Base-by-base conservation (phyloP, 2,329 filamentous ascomycete genomes). In the Hymenoscyphus albidus region DNA sequence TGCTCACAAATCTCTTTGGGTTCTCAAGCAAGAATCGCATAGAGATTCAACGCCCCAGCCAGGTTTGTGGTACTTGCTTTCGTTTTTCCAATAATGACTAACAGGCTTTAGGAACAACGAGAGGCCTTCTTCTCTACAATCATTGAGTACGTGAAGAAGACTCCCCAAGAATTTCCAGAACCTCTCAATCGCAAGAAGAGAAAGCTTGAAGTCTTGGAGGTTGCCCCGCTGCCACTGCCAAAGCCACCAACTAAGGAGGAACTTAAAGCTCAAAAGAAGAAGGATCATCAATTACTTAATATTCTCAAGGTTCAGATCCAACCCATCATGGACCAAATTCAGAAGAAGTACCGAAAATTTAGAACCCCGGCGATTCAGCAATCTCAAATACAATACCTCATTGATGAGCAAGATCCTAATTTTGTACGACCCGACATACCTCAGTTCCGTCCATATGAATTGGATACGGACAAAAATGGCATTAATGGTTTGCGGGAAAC, bases 261-360 rank as follows among this genome's bases (percentile, higher is more conserved):
- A 73, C 83, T 91, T 65, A 93, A 92, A 74, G 86, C 85, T 2
- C 87, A 94, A 75, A 90, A 90, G 77, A 90, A 92, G 77, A 86
- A 86, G 67, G 96, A 99, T 74, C 88, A 92, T 59, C 88, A 94
- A 68, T 86, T 89, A 12, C 82, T 98, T 62, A 97, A 98, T 75
- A 81, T 89, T 65, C 81, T 99, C 69, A 99, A 98, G 80, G 88
- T 96, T 48, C 82, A 89, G 62, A 87, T 99, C 62, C 93, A 97
- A 76, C 92, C 92, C 1, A 92, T 98, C 70, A 97, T 99, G 93
- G 94, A 99, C 70, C 92, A 97, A 77, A 92, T 99, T 74, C 95
- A 96, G 76, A 83, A 84, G 67, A 93, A 90, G 75, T 96, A 97
- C 79, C 91, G 89, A 75, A 92, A 92, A 70, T 98, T 98, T 78